phyloP scores from a whole-genome alignment of 768 basidiomycete genomes.

The Tricholoma saponaceum region DNA sequence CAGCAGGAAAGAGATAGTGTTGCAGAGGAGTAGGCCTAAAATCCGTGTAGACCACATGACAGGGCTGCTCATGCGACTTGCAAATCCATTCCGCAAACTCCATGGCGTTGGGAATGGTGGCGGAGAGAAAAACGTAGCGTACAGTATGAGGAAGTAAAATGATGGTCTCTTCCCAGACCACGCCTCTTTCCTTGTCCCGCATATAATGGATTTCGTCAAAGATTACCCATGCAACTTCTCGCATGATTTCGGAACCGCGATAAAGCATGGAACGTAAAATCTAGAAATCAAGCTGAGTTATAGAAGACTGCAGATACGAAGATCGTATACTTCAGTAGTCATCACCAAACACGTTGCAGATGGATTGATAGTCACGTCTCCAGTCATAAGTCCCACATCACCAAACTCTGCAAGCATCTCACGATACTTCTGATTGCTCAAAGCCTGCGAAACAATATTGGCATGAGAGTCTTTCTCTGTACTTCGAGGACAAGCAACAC shows the following conservation, averaged over 20 bases:
- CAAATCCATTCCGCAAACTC: constrained; percentile 99
- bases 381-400: constrained; percentile 98
- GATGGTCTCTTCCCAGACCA: constrained; percentile 99
- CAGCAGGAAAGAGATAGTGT: constrained; percentile 96
- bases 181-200: constrained; percentile 98
- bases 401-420: constrained; percentile 97
- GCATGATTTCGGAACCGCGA: constrained; percentile 97
- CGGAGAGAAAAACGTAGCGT: constrained; percentile 97
- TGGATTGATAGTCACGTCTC: constrained; percentile 98
- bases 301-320: neutral
- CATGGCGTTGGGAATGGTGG: constrained; percentile 99
- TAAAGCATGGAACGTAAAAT: constrained; percentile 99
- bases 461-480: constrained; percentile 2
- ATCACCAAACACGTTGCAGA: constrained; percentile 96
- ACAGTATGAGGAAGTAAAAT: constrained; percentile 95
- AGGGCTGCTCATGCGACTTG: constrained; percentile 95
- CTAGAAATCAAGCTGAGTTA: constrained; percentile 34
- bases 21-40: constrained; percentile 97
- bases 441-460: constrained; percentile 56
- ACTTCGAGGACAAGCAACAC: constrained; percentile 16
- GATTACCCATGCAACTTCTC: constrained; percentile 99
- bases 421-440: constrained; percentile 98
- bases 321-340: constrained; percentile 87
- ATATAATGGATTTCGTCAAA: constrained; percentile 99
- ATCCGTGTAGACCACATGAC: constrained; percentile 99